Conservation (phyloP, 75 land plant species). For the Cunninghamia lanceolata region DNA sequence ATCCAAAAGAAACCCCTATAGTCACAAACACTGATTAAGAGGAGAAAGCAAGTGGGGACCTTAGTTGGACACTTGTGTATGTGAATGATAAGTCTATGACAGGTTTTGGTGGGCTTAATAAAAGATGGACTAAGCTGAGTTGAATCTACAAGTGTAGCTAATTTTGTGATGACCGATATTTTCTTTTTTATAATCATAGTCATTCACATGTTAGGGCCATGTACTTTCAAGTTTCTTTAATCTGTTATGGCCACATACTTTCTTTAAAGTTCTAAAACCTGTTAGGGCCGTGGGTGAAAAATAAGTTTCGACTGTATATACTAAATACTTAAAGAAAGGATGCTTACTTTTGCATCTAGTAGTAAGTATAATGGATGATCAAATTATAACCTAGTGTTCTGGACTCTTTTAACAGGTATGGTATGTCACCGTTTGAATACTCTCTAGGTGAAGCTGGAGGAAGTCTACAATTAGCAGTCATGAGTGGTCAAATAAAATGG, state of each 20-base stretch:
- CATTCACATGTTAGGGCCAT: background rate
- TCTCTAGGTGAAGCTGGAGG: conserved; percentile 91
- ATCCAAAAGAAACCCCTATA: background rate
- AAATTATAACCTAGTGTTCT: background rate
- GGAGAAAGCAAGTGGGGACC: background rate
- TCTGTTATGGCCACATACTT: background rate
- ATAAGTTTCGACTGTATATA: background rate
- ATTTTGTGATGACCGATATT: background rate
- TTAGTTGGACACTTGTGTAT: background rate
- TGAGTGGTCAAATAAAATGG: conserved; percentile 92
- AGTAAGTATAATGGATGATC: background rate
- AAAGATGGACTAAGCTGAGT: background rate
- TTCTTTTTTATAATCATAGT: background rate
- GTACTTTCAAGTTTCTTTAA: background rate
- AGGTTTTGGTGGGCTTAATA: background rate
- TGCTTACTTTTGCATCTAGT: background rate
- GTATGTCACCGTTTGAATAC: conserved; percentile 93
- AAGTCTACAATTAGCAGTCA: conserved; percentile 85
- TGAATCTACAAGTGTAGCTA: background rate
- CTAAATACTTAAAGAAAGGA: background rate
- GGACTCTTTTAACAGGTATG: conserved; percentile 58
- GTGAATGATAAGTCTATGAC: background rate
- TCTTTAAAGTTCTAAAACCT: background rate
- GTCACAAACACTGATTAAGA: background rate
- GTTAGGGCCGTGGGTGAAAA: background rate